A percentile compares a stretch with the other conserved stretches of the same genome.
phyloP scores from a whole-genome alignment of 2,329 filamentous ascomycete species.

The Scedosporium boydii region DNA sequence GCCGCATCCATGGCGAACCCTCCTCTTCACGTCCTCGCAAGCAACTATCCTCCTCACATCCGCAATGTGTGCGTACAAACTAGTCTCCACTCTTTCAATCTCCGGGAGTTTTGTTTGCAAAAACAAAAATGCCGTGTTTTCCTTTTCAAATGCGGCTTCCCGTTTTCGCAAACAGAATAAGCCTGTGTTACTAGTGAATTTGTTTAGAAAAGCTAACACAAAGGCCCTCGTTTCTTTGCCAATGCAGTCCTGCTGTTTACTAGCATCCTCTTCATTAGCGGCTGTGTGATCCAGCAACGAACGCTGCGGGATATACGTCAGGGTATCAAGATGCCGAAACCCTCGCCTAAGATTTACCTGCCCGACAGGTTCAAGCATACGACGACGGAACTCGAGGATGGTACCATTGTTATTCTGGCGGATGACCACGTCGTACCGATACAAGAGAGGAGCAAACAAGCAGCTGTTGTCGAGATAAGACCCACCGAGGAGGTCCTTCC shows the following conservation, averaged over 20 bases:
- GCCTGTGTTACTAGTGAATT: not conserved
- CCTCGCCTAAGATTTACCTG: slow-evolving; percentile 38
- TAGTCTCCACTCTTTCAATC: not conserved
- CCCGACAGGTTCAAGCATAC: slow-evolving; percentile 39
- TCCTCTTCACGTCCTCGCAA: slow-evolving; percentile 60
- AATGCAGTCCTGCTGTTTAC: slow-evolving; percentile 64
- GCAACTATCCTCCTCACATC: slow-evolving; percentile 60
- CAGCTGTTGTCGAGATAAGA: slow-evolving; percentile 24
- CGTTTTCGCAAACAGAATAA: not conserved
- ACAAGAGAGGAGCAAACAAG: slow-evolving; percentile 13
- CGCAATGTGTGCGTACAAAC: slow-evolving; percentile 43
- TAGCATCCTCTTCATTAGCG: slow-evolving; percentile 72
- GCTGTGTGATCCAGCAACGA: slow-evolving; percentile 80
- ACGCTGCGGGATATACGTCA: slow-evolving; percentile 69
- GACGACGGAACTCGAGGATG: slow-evolving; percentile 37
- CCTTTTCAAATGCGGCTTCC: not conserved
- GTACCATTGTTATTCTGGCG: slow-evolving; percentile 30
- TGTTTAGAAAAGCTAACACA: not conserved
- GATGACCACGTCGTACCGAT: slow-evolving; percentile 21
- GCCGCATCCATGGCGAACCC: slow-evolving; percentile 18
- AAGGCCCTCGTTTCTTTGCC: not conserved
- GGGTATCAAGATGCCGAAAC: slow-evolving; percentile 50
- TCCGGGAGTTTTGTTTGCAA: not conserved
- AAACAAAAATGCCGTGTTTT: not conserved
- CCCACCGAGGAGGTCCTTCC: slow-evolving; percentile 14